These are phyloP conservation scores for Phialophora verrucosa DNA, from an alignment of 2,329 filamentous ascomycete species.

Conservation along the genomic window DNA sequence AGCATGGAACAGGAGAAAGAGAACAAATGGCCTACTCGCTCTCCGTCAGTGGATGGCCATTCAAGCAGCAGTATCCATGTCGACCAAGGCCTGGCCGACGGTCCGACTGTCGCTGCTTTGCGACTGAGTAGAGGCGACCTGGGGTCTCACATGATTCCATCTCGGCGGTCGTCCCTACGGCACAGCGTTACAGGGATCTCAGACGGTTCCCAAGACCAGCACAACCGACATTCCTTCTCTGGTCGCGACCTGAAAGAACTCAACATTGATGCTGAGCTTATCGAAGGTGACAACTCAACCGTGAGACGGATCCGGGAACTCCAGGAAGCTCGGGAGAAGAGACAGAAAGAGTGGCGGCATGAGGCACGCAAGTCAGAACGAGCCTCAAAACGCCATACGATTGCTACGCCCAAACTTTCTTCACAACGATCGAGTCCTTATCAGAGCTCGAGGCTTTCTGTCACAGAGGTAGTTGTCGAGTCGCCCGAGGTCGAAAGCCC, in stretches of 20 bases:
- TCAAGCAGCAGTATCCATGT: constrained; percentile 13
- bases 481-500: constrained; percentile 34
- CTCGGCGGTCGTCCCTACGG: constrained; percentile 56
- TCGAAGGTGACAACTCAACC: constrained; percentile 61
- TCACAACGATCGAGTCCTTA: constrained; percentile 31
- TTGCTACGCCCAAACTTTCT: constrained; percentile 33
- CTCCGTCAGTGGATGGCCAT: constrained; percentile 29
- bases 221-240: constrained; percentile 57
- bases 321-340: constrained; percentile 61
- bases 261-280: constrained; percentile 48
- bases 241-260: constrained; percentile 49
- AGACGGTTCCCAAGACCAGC: constrained; percentile 62
- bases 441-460: constrained; percentile 36
- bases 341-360: constrained; percentile 40
- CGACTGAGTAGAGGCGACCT: constrained; percentile 34
- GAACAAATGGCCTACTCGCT: constrained; percentile 22
- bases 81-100: constrained; percentile 20
- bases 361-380: constrained; percentile 38
- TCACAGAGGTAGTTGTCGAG: constrained; percentile 35
- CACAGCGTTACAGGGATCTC: constrained; percentile 64
- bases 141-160: constrained; percentile 53
- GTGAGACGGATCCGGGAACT: constrained; percentile 63
- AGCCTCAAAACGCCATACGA: constrained; percentile 35
- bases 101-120: constrained; percentile 23
- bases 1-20: constrained; percentile 33